A percentile compares a stretch with the other conserved stretches of the same genome.
phyloP scores from a whole-genome alignment of 371 early-diverging fungal species.

The Mortierella polycephala region DNA sequence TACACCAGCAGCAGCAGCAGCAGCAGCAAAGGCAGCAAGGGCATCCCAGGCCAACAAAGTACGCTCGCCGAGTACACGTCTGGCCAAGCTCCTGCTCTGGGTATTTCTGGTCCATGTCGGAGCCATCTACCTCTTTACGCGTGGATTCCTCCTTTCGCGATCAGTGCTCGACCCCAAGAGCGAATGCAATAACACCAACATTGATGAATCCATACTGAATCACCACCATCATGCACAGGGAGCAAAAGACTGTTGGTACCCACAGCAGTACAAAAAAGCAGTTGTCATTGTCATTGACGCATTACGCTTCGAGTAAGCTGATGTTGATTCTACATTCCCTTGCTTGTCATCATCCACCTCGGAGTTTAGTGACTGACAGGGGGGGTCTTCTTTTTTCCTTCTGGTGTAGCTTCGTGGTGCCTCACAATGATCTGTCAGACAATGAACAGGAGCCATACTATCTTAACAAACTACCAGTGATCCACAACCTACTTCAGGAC shows the following conservation, averaged over 20 bases:
- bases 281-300: constrained; percentile 92
- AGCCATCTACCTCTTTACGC: constrained; percentile 77
- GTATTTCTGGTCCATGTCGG: constrained; percentile 54
- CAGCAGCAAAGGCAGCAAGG: constrained; percentile 11
- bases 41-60: background rate
- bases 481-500: constrained; percentile 62
- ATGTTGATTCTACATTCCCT: constrained; percentile 24
- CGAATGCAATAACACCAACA: constrained; percentile 57
- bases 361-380: background rate
- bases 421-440: constrained; percentile 30
- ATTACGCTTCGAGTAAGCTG: constrained; percentile 85
- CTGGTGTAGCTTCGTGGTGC: constrained; percentile 46
- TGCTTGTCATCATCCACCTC: background rate
- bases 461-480: constrained; percentile 79
- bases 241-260: constrained; percentile 59
- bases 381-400: background rate
- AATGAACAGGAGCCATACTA: constrained; percentile 61
- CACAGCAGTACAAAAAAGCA: constrained; percentile 70
- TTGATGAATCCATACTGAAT: constrained; percentile 17
- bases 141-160: constrained; percentile 87
- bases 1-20: background rate
- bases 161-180: constrained; percentile 73
- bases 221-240: background rate
- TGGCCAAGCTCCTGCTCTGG: constrained; percentile 52
- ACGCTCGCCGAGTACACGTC: constrained; percentile 44